Evolutionary conservation across 1,284 basidiomycete species (phyloP).

Genomic region (Melampsora medusae): DNA sequence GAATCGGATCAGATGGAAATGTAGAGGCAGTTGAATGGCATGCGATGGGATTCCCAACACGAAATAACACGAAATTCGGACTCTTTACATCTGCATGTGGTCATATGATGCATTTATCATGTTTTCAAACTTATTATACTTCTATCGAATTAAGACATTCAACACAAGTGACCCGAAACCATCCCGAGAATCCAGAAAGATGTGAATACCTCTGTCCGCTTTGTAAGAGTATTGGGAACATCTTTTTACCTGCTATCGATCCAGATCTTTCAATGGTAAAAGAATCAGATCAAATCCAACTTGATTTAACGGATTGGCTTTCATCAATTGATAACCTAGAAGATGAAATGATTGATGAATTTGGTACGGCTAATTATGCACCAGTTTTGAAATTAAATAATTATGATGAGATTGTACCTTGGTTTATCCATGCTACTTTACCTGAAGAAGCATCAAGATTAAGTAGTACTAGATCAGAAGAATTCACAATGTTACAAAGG

Average conservation of each 20-base stretch:
- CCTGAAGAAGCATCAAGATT: slow-evolving; percentile 46
- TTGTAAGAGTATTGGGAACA: slow-evolving; percentile 96
- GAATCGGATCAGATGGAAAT: slow-evolving; percentile 57
- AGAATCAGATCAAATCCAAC: slow-evolving; percentile 55
- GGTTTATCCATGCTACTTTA: slow-evolving; percentile 44
- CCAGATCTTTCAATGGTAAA: slow-evolving; percentile 55
- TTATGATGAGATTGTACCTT: slow-evolving; percentile 47
- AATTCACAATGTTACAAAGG: slow-evolving; percentile 47
- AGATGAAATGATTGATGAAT: slow-evolving; percentile 31
- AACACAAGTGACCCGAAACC: slow-evolving; percentile 84
- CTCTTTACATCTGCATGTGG: slow-evolving; percentile 86
- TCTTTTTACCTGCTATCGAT: slow-evolving; percentile 76
- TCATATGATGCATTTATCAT: slow-evolving; percentile 95
- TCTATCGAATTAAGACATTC: slow-evolving; percentile 86
- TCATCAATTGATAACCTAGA: slow-evolving; percentile 61
- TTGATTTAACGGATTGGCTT: slow-evolving; percentile 75
- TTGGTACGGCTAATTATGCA: slow-evolving; percentile 49
- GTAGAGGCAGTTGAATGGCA: slow-evolving; percentile 49
- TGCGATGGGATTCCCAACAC: slow-evolving; percentile 71
- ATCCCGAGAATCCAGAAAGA: slow-evolving; percentile 86
- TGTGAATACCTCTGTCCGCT: slow-evolving; percentile 95
- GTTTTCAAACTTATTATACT: slow-evolving; percentile 84
- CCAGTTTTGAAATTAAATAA: slow-evolving; percentile 53
- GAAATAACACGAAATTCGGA: slow-evolving; percentile 72
- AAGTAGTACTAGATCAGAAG: slow-evolving; percentile 52